Base-by-base conservation (phyloP, 352 stramenopile genomes). In the Phytopythium sindhum region DNA sequence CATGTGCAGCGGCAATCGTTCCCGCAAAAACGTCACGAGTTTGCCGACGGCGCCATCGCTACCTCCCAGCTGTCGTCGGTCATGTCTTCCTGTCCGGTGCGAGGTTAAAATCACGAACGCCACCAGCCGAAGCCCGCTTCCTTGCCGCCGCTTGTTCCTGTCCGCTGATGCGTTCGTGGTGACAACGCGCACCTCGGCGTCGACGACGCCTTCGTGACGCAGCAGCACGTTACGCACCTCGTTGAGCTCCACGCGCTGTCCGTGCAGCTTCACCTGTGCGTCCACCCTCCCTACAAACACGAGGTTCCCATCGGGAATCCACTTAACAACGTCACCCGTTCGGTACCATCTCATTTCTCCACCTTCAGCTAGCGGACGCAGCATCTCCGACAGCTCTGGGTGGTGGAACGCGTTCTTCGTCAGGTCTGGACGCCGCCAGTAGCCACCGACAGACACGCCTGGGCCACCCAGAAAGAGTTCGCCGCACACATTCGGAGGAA, bases 241-340 rank as follows among this genome's bases (percentile, higher is more conserved):
- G 12, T 90, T 80, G 5, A 94, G 66, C 65, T 96, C 88, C 23
- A 96, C 85, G 3, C 88, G 84, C 69, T 91, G 91, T 15, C 86
- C 88, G 23, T 85, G 78, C 2, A 90, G 78, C 60, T 96, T 96
- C 33, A 95, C 83, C 60, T 94, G 88, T 4, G 78, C 68, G 61
- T 96, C 88, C 1, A 79, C 79, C 21, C 88, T 72, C 11, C 86
- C 83, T 4, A 93, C 61, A 42, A 92, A 91, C 14, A 90, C 65
- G 21, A 93, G 61, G 50, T 81, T 68, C 1, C 80, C 78, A 51
- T 60, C 75, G 5, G 69, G 60, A 24, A 86, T 56, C 65, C 83
- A 82, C 57, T 86, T 84, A 33, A 89, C 82, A 10, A 89, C 69
- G 56, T 95, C 86, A 8, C 86, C 86, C 0, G 83, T 91, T 33